Evolutionary conservation across 176 grass and related monocot genomes (phyloP).

Genomic region (Phyllostachys edulis): DNA sequence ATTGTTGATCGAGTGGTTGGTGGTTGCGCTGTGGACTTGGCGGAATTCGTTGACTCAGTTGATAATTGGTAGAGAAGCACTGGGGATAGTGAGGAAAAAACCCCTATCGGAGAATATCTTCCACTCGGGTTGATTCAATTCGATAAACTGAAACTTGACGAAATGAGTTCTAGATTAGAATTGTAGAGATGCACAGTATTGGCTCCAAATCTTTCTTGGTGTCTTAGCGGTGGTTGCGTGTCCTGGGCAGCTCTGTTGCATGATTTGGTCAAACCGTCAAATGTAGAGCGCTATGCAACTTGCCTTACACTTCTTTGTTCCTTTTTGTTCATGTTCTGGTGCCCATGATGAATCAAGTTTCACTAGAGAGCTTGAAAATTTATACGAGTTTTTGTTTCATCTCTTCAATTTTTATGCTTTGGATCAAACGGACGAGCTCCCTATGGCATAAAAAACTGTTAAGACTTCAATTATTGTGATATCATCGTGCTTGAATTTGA

Average conservation of each 20-base stretch:
- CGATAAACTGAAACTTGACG: not conserved
- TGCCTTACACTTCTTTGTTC: not conserved
- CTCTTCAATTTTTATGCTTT: not conserved
- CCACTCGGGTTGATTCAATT: not conserved
- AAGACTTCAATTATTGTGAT: not conserved
- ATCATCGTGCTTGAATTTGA: not conserved
- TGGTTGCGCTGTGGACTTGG: slow-evolving; percentile 8
- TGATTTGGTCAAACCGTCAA: slow-evolving; percentile 22
- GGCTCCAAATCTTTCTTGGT: slow-evolving; percentile 25
- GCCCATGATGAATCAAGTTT: not conserved
- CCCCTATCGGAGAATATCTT: not conserved
- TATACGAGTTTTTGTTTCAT: not conserved
- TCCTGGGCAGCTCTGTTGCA: not conserved
- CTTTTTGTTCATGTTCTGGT: not conserved
- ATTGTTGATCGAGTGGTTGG: not conserved
- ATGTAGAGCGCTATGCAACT: not conserved
- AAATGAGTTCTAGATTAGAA: slow-evolving; percentile 3
- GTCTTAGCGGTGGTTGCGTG: not conserved
- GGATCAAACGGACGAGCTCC: not conserved
- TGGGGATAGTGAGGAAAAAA: not conserved
- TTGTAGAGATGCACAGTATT: not conserved
- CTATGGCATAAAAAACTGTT: not conserved
- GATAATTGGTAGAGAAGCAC: not conserved
- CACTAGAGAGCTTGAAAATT: not conserved
- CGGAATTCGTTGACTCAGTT: slow-evolving; percentile 37